Evolutionary conservation across 495 filamentous ascomycete genomes (phyloP), one percentile per base, ranked within the genome.

Genomic region (Coniosporium apollinis): DNA sequence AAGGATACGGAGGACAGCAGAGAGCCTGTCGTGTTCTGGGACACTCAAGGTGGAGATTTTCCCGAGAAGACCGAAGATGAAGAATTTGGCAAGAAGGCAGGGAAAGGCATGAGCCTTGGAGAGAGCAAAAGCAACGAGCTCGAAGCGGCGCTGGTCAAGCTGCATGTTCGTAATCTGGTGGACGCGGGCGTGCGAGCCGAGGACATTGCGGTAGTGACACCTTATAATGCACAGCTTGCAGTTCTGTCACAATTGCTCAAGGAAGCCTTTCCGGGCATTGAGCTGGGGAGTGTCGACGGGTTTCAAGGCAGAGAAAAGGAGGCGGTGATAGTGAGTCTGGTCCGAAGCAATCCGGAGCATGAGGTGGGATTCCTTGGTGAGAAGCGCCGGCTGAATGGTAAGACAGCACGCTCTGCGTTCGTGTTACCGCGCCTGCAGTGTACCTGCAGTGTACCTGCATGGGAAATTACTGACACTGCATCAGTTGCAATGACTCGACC

Each of bases 271-370:
- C 77, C 76, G 0, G 84, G 74, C 3, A 70, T 99, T 10, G 89
- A 99, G 52, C 59, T 96, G 13, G 89, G 89, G 18, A 92, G 80
- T 45, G 82, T 99, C 2, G 89, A 99, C 57, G 86, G 85, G 5
- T 99, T 99, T 52, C 89, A 99, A 52, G 89, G 89, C 24, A 68
- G 89, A 9, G 89, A 99, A 58, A 97, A 99, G 57, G 89, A 99
- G 53, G 89, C 80, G 2, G 78, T 99, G 24, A 70, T 99, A 21
- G 73, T 99, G 13, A 84, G 73, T 52, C 64, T 94, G 16, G 89
- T 99, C 24, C 66, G 89, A 43, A 94, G 85, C 56, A 96, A 96
- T 57, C 45, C 69, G 14, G 72, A 80, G 34, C 67, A 76, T 18
- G 85, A 94, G 56, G 84, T 93, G 8, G 89, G 89, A 10, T 97